Evolutionary conservation across 140 eudicot species (phyloP), one percentile per base, ranked within the genome.

Genomic region (Flaveria floridana): DNA sequence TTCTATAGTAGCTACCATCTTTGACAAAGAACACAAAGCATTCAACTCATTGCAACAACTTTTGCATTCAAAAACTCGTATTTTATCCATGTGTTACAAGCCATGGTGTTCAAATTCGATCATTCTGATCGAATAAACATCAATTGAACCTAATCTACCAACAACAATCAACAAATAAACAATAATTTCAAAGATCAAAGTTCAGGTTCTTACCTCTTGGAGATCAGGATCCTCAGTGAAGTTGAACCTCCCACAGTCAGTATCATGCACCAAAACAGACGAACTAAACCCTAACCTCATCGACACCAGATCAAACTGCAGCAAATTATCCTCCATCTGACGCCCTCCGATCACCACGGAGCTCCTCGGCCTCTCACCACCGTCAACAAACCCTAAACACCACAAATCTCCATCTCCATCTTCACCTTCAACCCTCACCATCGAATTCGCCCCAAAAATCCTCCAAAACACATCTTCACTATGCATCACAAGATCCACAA

Each of bases 301-400:
- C 18, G 73, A 63, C 10, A 37, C 81, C 73, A 85, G 55, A 76
- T 85, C 89, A 63, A 82, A 82, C 11, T 79, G 89, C 74, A 79
- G 46, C 79, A 79, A 10, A 55, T 82, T 85, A 82, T 82, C 86
- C 58, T 85, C 86, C 78, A 85, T 59, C 16, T 85, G 89, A 42
- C 47, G 74, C 44, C 86, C 88, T 19, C 89, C 89, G 4, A 85
- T 82, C 72, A 85, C 88, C 55, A 85, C 82, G 1, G 86, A 25
- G 0, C 73, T 68, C 73, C 82, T 73, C 51, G 84, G 79, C 39
- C 64, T 67, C 8, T 64, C 74, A 70, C 89, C 89, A 21, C 89
- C 89, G 13, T 85, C 80, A 51, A 85, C 74, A 72, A 85, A 79
- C 71, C 83, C 89, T 44, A 85, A 69, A n/a, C 89, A 85, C 85